Conservation (phyloP, 75 land plant genomes). For the Adiantum capillusveneris region DNA sequence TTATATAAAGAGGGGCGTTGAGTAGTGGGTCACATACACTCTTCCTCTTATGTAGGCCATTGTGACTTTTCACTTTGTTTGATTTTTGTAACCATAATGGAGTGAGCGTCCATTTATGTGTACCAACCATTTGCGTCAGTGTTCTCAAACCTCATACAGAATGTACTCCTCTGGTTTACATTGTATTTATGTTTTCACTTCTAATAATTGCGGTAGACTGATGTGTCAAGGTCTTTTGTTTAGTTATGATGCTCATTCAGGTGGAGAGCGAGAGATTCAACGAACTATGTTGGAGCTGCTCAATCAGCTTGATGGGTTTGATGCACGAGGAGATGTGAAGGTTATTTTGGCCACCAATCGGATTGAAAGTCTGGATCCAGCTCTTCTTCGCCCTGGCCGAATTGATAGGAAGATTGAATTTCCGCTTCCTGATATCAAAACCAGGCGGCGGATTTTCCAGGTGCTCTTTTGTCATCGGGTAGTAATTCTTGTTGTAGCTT, state of each 20-base stretch:
- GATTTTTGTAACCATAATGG: no score
- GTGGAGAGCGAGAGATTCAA: conserved; percentile 89
- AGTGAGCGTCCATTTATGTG: no score
- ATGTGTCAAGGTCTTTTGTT: no score
- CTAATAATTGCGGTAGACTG: no score
- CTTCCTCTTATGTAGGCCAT: no score
- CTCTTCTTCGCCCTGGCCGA: conserved; percentile 85
- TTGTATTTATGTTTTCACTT: no score
- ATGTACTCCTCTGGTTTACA: no score
- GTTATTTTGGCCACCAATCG: conserved; percentile 85
- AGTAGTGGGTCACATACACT: no score
- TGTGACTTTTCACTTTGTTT: no score
- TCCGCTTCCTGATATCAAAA: conserved; percentile 79
- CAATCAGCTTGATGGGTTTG: conserved; percentile 89
- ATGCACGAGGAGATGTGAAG: conserved; percentile 84
- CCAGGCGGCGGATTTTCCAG: conserved; percentile 80
- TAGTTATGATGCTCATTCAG: conserved; percentile 91
- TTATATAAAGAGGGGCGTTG: no score
- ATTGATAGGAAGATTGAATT: conserved; percentile 90
- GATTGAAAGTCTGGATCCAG: conserved; percentile 88
- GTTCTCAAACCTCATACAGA: no score
- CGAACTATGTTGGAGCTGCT: conserved; percentile 83
- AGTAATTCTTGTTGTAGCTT: background rate
- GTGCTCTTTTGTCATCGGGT: conserved; percentile 18
- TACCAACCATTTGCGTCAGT: no score